Evolutionary conservation across 2,329 filamentous ascomycete genomes (phyloP), one percentile per base, ranked within the genome.

Genomic region (Exophiala mesophila): DNA sequence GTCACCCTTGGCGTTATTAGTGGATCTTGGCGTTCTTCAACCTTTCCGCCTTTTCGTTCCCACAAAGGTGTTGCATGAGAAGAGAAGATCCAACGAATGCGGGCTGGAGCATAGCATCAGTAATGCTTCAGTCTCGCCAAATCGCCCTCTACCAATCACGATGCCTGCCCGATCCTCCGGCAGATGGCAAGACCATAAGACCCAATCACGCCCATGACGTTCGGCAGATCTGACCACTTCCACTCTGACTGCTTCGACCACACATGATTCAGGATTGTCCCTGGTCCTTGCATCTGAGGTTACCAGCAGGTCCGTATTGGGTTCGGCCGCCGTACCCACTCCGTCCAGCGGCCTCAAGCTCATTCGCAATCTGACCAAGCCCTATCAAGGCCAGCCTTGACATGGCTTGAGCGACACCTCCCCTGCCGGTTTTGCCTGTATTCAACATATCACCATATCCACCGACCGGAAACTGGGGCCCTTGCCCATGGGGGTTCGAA

Each of bases 1-100:
- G 4, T 13, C 15, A 12, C 13, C 6, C 32, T 34, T 34, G 32
- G 32, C 32, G 20, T 17, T 19, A 19, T 17, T 34, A 34, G 32
- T 19, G 16, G 12, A 8, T n/a, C 32, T 34, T 34, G 32, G 32
- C 32, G 32, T 34, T 13, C 17, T 34, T 34, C 16, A 34, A 17
- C n/a, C 20, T 19, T 9, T 34, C 16, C 17, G 12, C 32, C 32
- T 13, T 18, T 12, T 10, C 7, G 15, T 13, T 9, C 17, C 13
- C 15, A 17, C 15, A 13, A 34, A 5, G 32, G 32, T 17, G 32
- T 19, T n/a, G n/a, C n/a, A n/a, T n/a, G n/a, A n/a, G n/a, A n/a
- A n/a, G n/a, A n/a, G n/a, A n/a, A n/a, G n/a, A n/a, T n/a, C n/a
- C n/a, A n/a, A 15, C 16, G 32, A 4, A 19, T 13, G 15, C 32